Evolutionary conservation across 2,329 filamentous ascomycete genomes (phyloP).

Genomic region (Clonostachys chloroleuca): DNA sequence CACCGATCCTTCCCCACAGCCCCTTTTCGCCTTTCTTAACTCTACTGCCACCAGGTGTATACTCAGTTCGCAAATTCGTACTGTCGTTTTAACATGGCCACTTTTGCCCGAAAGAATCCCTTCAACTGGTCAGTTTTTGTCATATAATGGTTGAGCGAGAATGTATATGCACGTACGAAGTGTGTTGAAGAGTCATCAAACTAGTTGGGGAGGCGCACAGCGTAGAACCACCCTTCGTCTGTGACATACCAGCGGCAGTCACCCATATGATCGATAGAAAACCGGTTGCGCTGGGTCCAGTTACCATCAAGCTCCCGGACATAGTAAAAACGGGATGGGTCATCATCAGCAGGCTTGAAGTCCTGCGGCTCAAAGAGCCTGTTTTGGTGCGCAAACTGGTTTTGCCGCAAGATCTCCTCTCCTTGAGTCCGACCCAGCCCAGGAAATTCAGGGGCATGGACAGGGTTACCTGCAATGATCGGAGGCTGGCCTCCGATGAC

Average conservation of each 20-base stretch:
- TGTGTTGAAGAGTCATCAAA: neutral
- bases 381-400: conserved; percentile 43
- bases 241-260: conserved; percentile 56
- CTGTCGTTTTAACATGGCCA: too few relatives aligned
- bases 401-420: conserved; percentile 41
- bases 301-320: conserved; percentile 56
- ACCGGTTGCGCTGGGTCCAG: conserved; percentile 55
- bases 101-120: too few relatives aligned
- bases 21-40: too few relatives aligned
- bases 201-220: conserved; percentile 44
- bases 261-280: conserved; percentile 54
- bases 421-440: conserved; percentile 44
- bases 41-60: too few relatives aligned
- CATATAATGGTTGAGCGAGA: too few relatives aligned
- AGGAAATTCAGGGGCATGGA: conserved; percentile 39
- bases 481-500: conserved; percentile 1
- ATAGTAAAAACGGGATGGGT: conserved; percentile 57
- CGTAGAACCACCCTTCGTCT: conserved; percentile 56
- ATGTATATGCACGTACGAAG: too few relatives aligned
- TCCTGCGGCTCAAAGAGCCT: conserved; percentile 54
- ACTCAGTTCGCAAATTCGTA: too few relatives aligned
- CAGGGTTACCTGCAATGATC: conserved; percentile 34
- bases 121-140: too few relatives aligned
- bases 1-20: too few relatives aligned
- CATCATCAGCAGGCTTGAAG: conserved; percentile 57